Percentiles rank a stretch among this genome's conserved stretches.
phyloP scores from a whole-genome alignment of 805 yeast species.

The Wickerhamiella cacticola region DNA sequence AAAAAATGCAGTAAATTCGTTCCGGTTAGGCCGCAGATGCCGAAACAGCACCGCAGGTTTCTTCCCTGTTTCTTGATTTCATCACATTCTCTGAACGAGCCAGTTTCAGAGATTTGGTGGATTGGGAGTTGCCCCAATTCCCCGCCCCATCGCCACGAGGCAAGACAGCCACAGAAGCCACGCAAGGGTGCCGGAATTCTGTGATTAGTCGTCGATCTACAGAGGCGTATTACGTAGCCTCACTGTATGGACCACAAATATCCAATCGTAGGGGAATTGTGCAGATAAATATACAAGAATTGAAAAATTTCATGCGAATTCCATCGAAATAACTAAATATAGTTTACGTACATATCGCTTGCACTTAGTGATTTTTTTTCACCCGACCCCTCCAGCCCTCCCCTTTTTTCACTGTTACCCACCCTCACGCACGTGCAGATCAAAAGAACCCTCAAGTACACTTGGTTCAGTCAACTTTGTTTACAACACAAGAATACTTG shows the following conservation, averaged over 20 bases:
- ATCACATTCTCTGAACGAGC: too few species aligned
- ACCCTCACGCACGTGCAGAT: not conserved
- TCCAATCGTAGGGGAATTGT: too few species aligned
- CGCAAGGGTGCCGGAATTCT: not conserved
- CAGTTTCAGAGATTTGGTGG: too few species aligned
- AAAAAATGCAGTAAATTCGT: not conserved
- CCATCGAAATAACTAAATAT: too few species aligned
- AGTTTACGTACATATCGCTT: not conserved
- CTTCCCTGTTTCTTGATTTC: not conserved
- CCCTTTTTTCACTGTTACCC: not conserved
- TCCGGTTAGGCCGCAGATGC: not conserved
- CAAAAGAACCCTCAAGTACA: not conserved
- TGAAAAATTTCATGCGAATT: too few species aligned
- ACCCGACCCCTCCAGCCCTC: not conserved
- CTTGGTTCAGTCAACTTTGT: not conserved
- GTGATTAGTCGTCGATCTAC: not conserved
- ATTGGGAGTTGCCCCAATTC: slow-evolving; percentile 1
- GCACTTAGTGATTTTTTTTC: not conserved
- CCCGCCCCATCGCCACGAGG: slow-evolving; percentile 6
- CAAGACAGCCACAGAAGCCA: slow-evolving; percentile 3
- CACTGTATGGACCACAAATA: too few species aligned
- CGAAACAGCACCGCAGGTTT: not conserved
- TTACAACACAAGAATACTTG: not conserved
- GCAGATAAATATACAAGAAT: too few species aligned
- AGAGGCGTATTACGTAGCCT: not conserved